Conservation (phyloP, 108 stramenopile species). For the Craspedostauros australis region DNA sequence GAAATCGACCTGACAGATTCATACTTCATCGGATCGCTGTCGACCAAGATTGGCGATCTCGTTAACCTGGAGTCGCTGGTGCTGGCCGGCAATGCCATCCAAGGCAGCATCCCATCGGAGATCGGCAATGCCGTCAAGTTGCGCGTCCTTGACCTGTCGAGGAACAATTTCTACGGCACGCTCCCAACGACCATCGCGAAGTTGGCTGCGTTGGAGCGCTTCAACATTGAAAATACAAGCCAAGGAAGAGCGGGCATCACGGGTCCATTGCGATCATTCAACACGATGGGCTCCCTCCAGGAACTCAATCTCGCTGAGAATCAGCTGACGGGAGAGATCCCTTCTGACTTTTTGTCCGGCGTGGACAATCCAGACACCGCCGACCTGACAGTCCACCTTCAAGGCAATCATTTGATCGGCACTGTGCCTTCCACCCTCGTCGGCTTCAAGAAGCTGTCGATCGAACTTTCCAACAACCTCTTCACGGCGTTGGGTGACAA, state of each 20-base stretch:
- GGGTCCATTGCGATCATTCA: conserved; percentile 48
- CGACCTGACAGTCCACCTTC: conserved; percentile 29
- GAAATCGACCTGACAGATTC: conserved; percentile 46
- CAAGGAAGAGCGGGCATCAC: conserved; percentile 43
- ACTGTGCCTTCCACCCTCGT: conserved; percentile 28
- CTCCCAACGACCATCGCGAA: conserved; percentile 16
- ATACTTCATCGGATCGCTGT: conserved; percentile 45
- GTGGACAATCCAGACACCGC: conserved; percentile 23
- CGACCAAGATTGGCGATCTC: conserved; percentile 44
- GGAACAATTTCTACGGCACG: conserved; percentile 34
- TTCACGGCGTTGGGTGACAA: conserved; percentile 41
- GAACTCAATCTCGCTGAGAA: conserved; percentile 46
- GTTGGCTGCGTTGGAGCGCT: conserved; percentile 20
- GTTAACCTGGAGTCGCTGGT: conserved; percentile 39
- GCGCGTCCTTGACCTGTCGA: conserved; percentile 31
- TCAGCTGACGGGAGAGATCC: conserved; percentile 45
- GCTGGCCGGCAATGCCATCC: conserved; percentile 53
- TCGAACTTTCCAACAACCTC: conserved; percentile 66
- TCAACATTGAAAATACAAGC: conserved; percentile 21
- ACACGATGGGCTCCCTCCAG: conserved; percentile 31
- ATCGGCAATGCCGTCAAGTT: conserved; percentile 46
- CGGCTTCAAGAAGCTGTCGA: conserved; percentile 42
- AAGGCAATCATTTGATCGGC: conserved; percentile 29
- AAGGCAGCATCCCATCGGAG: conserved; percentile 52
- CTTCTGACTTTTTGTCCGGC: conserved; percentile 35